Evolutionary conservation across 2,329 filamentous ascomycete species (phyloP), one percentile per base, ranked within the genome.

Genomic region (Cytospora paraplurivora): DNA sequence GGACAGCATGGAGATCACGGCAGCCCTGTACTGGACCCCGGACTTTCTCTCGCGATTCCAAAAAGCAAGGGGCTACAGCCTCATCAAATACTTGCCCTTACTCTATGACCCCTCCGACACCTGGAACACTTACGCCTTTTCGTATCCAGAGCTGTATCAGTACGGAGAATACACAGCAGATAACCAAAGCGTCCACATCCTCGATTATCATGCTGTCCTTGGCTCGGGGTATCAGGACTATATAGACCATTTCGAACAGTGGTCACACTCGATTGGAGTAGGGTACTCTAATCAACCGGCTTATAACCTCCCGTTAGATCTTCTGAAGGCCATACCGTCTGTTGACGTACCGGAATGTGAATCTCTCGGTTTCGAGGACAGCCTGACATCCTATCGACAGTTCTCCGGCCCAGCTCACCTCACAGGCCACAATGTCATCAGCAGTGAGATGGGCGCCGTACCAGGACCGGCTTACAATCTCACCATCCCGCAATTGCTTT

Each of bases 261-360:
- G 77, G 75, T 67, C 74, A 7, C 53, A 67, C 1, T 51, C 68
- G 17, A 68, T 80, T 0, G 71, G 70, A 1, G 19, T 79, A 0
- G 67, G 76, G 38, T 76, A 72, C 55, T 79, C 78, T 0, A 66
- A 71, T 1, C 79, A 81, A 64, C 67, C 75, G 1, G 72, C 70
- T 0, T 81, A 81, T 64, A 78, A 78, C 57, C 57, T 79, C 7
- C 75, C 77, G 0, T 69, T 80, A 68, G 78, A 81, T 51, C 77
- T 78, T 76, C 65, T 72, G n/a, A 69, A 71, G 4, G 74, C 69
- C 7, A 73, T 81, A 1, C 74, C 76, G 0, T 61, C 64, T 1
- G 74, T 78, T 11, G 71, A 78, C 62, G 76, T 70, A 0, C 78
- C 79, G 0, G 78, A 81, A 62, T 73, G 71, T 54, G 79, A 81